These are phyloP conservation scores for Vanrija sp. DNA, from an alignment of 1,284 basidiomycete genomes.

Conservation along the genomic window DNA sequence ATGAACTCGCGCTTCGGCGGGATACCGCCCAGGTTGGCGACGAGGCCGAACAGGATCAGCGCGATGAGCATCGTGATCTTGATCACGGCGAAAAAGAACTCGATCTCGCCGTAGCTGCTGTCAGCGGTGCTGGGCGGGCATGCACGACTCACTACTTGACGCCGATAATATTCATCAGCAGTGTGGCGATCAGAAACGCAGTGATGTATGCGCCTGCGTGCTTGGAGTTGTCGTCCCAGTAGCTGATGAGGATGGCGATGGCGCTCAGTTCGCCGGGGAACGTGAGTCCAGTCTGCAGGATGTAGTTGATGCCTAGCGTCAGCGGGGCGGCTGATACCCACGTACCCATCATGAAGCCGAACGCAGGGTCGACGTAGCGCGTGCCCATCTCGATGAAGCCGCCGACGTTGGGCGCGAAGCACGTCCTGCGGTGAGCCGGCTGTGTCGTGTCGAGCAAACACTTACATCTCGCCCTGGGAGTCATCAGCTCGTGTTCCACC, in stretches of 20 bases:
- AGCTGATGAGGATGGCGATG: conserved; percentile 66
- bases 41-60: conserved; percentile 59
- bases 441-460: neutral
- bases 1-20: conserved; percentile 54
- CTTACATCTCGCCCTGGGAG: conserved; percentile 6
- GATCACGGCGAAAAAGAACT: conserved; percentile 47
- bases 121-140: neutral
- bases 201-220: conserved; percentile 16
- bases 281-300: conserved; percentile 16
- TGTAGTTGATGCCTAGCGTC: conserved; percentile 21
- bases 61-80: conserved; percentile 9
- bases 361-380: conserved; percentile 18
- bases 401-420: conserved; percentile 17
- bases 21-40: conserved; percentile 69
- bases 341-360: conserved; percentile 21
- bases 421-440: conserved; percentile 3
- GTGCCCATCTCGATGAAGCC: conserved; percentile 21
- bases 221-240: conserved; percentile 60
- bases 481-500: neutral
- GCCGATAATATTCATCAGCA: neutral
- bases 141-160: neutral
- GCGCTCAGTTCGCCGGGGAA: conserved; percentile 65
- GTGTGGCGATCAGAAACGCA: conserved; percentile 6
- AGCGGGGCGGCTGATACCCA: conserved; percentile 10
- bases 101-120: conserved; percentile 23